A percentile compares a stretch with the other conserved stretches of the same genome.
phyloP scores from a whole-genome alignment of 352 stramenopile genomes.

The Globisporangium cystogenes region DNA sequence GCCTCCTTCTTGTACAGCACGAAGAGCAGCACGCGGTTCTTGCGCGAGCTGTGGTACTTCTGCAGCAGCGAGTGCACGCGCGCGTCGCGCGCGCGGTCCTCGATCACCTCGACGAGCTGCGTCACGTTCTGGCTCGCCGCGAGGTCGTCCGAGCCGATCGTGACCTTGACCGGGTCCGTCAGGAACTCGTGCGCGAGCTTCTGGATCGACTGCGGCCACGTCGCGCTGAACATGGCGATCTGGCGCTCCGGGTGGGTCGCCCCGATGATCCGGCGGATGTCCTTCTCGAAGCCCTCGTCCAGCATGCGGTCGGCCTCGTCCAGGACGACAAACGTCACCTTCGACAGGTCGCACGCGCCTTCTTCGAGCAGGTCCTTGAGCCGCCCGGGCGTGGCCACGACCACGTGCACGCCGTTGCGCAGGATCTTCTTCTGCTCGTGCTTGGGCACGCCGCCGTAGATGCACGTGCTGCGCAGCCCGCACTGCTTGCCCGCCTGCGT shows the following conservation, averaged over 20 bases:
- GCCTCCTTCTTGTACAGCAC: slow-evolving; percentile 99
- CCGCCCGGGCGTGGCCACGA: slow-evolving; percentile 96
- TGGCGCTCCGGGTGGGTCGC: slow-evolving; percentile 80
- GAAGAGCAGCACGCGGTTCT: slow-evolving; percentile 96
- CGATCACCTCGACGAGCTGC: slow-evolving; percentile 94
- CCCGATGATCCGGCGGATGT: slow-evolving; percentile 88
- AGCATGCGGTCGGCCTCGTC: slow-evolving; percentile 96
- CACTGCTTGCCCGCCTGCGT: slow-evolving; percentile 88
- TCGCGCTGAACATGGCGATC: slow-evolving; percentile 97
- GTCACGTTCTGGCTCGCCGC: slow-evolving; percentile 94
- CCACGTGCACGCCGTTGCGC: slow-evolving; percentile 82
- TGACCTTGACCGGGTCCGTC: slow-evolving; percentile 90
- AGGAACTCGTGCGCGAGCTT: slow-evolving; percentile 96
- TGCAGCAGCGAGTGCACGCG: slow-evolving; percentile 89
- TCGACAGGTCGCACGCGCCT: slow-evolving; percentile 76
- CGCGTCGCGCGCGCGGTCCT: slow-evolving; percentile 87
- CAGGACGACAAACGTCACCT: slow-evolving; percentile 92
- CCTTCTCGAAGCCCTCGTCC: slow-evolving; percentile 94
- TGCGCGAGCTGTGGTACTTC: slow-evolving; percentile 88
- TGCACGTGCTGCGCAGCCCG: slow-evolving; percentile 84
- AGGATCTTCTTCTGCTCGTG: slow-evolving; percentile 89
- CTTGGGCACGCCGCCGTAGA: slow-evolving; percentile 97
- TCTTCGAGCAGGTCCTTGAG: slow-evolving; percentile 90
- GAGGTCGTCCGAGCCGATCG: slow-evolving; percentile 93
- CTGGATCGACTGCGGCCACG: slow-evolving; percentile 96